Conservation (phyloP, 2,329 filamentous ascomycete species). For the Colletotrichum destructivum region DNA sequence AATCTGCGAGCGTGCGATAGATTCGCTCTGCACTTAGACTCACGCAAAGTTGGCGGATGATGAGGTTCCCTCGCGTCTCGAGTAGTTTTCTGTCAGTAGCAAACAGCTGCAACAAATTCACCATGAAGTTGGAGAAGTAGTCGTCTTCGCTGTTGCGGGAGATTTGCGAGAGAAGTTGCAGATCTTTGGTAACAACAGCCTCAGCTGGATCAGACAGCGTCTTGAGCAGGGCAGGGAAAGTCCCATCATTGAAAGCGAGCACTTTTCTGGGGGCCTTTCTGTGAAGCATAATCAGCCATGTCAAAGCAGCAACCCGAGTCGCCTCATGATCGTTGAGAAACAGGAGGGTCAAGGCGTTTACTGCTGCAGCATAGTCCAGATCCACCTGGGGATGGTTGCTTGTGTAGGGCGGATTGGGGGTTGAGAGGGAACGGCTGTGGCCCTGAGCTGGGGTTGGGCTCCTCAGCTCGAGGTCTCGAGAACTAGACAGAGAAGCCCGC, state of each 20-base stretch:
- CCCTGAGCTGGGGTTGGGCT: slow-evolving; percentile 64
- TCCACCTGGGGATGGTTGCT: slow-evolving; percentile 71
- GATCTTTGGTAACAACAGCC: slow-evolving; percentile 93
- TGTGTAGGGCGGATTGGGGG: slow-evolving; percentile 59
- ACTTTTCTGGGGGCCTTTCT: slow-evolving; percentile 94
- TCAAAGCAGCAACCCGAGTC: slow-evolving; percentile 91
- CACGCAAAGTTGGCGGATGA: slow-evolving; percentile 94
- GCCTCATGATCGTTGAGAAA: slow-evolving; percentile 98
- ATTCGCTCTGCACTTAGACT: slow-evolving; percentile 95
- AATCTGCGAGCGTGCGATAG: slow-evolving; percentile 95
- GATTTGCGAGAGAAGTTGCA: slow-evolving; percentile 95
- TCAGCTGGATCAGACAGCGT: slow-evolving; percentile 96
- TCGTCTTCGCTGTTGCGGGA: slow-evolving; percentile 97
- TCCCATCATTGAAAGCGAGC: slow-evolving; percentile 95
- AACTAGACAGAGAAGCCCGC: slow-evolving; percentile 67
- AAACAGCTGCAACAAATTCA: slow-evolving; percentile 94
- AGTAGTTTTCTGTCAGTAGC: slow-evolving; percentile 92
- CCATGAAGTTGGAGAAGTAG: slow-evolving; percentile 99
- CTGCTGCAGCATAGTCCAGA: slow-evolving; percentile 95
- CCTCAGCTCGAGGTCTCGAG: slow-evolving; percentile 66
- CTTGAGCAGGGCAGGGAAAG: slow-evolving; percentile 95
- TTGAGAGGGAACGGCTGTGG: slow-evolving; percentile 62
- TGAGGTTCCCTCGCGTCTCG: slow-evolving; percentile 94
- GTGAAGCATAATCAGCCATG: slow-evolving; percentile 98
- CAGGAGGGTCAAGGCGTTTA: slow-evolving; percentile 91